phyloP scores from a whole-genome alignment of 1,139 yeast genomes.

The Hyphopichia wangnamkhiaoensis region DNA sequence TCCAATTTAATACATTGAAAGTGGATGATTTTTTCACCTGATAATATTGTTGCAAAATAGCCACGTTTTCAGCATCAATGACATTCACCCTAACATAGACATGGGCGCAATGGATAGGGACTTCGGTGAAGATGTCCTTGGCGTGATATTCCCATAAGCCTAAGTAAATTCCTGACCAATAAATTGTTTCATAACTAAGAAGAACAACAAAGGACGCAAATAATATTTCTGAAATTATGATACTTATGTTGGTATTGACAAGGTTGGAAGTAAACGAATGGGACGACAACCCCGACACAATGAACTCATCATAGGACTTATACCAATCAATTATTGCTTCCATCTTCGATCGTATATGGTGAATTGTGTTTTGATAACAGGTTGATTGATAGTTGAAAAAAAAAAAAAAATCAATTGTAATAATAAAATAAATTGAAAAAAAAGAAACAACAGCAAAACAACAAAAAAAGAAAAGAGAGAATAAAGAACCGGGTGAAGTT shows the following conservation, averaged over 20 bases:
- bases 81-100: slow-evolving; percentile 56
- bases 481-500: no score
- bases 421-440: no score
- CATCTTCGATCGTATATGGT: no score
- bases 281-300: slow-evolving; percentile 11
- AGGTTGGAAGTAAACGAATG: slow-evolving; percentile 30
- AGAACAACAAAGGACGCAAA: slow-evolving; percentile 35
- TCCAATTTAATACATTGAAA: slow-evolving; percentile 27
- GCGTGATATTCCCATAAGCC: slow-evolving; percentile 63
- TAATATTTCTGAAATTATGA: slow-evolving; percentile 44
- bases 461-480: no score
- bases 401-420: no score
- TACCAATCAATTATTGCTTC: not conserved
- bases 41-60: slow-evolving; percentile 28
- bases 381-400: not conserved
- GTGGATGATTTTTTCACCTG: slow-evolving; percentile 25
- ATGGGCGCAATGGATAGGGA: slow-evolving; percentile 80
- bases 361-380: no score
- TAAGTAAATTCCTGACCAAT: slow-evolving; percentile 51
- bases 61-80: slow-evolving; percentile 21
- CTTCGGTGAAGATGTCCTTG: slow-evolving; percentile 63
- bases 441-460: no score
- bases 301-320: slow-evolving; percentile 1
- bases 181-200: slow-evolving; percentile 43
- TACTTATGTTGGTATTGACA: slow-evolving; percentile 30